phyloP scores from a whole-genome alignment of 805 yeast species.

The Starmerella roubikii region DNA sequence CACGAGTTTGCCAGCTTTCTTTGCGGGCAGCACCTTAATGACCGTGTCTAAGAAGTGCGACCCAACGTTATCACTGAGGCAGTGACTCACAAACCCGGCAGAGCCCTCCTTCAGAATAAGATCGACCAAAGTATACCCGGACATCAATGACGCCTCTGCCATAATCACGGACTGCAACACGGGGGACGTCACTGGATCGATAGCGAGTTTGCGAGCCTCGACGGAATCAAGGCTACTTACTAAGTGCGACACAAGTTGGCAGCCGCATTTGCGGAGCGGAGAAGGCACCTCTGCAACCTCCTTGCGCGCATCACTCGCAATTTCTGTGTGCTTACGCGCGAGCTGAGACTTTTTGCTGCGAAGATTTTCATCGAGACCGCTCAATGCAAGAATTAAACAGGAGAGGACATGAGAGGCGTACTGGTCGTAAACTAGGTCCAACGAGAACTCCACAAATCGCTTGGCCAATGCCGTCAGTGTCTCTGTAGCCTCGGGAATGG shows the following conservation, averaged over 20 bases:
- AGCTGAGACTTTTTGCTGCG: slow-evolving; percentile 70
- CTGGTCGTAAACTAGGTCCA: slow-evolving; percentile 51
- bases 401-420: slow-evolving; percentile 85
- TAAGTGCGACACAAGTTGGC: slow-evolving; percentile 24
- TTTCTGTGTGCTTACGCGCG: slow-evolving; percentile 54
- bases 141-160: slow-evolving; percentile 9
- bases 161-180: slow-evolving; percentile 33
- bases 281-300: slow-evolving; percentile 30
- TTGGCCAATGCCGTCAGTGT: slow-evolving; percentile 49
- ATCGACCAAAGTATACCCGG: slow-evolving; percentile 9
- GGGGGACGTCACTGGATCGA: slow-evolving; percentile 75
- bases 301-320: slow-evolving; percentile 48
- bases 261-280: slow-evolving; percentile 23
- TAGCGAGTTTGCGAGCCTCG: slow-evolving; percentile 56
- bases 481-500: slow-evolving; percentile 55
- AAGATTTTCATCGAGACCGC: slow-evolving; percentile 71
- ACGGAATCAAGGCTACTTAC: slow-evolving; percentile 28
- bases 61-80: slow-evolving; percentile 80
- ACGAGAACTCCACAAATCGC: slow-evolving; percentile 49
- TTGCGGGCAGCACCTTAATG: slow-evolving; percentile 50
- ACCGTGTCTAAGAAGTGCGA: slow-evolving; percentile 76
- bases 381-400: slow-evolving; percentile 50
- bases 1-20: slow-evolving; percentile 58
- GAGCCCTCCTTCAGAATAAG: slow-evolving; percentile 30
- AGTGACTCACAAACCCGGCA: slow-evolving; percentile 69